phyloP scores from a whole-genome alignment of 495 filamentous ascomycete species.

The Penicillium lividum region DNA sequence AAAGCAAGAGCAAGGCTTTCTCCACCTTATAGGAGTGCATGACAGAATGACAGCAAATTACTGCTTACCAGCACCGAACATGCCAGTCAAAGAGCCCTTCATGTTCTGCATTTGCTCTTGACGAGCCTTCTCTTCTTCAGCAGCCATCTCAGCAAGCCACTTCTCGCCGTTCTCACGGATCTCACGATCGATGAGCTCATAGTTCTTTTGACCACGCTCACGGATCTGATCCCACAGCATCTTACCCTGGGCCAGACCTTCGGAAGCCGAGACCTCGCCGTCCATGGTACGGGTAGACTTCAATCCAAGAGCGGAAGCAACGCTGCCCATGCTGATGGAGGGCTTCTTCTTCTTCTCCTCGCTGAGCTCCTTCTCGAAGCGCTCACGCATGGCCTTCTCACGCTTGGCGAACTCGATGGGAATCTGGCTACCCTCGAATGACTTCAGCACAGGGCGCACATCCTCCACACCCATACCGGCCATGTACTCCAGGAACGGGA shows the following conservation, averaged over 20 bases:
- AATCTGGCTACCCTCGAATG: slow-evolving; percentile 83
- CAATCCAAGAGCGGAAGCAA: slow-evolving; percentile 72
- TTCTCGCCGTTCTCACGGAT: slow-evolving; percentile 90
- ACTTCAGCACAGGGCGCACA: slow-evolving; percentile 79
- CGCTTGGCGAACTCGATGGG: slow-evolving; percentile 84
- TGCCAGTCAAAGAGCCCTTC: slow-evolving; percentile 63
- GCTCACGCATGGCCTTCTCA: slow-evolving; percentile 78
- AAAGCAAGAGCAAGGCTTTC: background rate
- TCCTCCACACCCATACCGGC: slow-evolving; percentile 89
- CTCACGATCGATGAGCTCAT: slow-evolving; percentile 82
- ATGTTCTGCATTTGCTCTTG: slow-evolving; percentile 90
- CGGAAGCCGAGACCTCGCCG: slow-evolving; percentile 66
- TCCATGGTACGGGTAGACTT: slow-evolving; percentile 58
- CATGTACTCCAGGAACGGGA: slow-evolving; percentile 95
- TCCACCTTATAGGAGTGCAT: background rate
- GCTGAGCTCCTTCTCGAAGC: slow-evolving; percentile 76
- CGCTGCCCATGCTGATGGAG: slow-evolving; percentile 56
- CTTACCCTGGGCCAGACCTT: slow-evolving; percentile 83
- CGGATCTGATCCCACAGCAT: slow-evolving; percentile 92
- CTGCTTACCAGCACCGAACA: slow-evolving; percentile 50
- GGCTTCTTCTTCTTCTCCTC: slow-evolving; percentile 66
- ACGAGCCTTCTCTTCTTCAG: slow-evolving; percentile 77
- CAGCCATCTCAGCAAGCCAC: slow-evolving; percentile 90
- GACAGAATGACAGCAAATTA: slow-evolving; percentile 17
- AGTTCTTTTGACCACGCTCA: slow-evolving; percentile 86